Base-by-base conservation (phyloP, 23 red algal species). In the Porphyridium purpureum region DNA sequence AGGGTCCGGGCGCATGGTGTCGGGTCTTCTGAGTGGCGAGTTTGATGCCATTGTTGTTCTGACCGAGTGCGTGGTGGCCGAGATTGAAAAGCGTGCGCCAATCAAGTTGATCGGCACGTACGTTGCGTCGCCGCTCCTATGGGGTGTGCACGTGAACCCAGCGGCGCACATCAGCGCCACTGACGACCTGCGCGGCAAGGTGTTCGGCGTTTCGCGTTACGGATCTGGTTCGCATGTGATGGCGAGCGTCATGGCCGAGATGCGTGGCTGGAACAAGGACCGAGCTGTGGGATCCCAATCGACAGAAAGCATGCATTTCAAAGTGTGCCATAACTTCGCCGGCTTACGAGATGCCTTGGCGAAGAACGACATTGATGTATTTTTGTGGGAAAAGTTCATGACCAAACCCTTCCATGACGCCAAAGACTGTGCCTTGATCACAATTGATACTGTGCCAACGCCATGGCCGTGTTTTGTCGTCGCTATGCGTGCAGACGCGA, bases 321-420 rank as follows among this genome's bases (percentile, higher is more conserved):
- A 70, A 32, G 61, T 87, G 2, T 77, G 50, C 50, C 57, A 52
- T 5, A 64, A 78, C 9, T 87, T 78, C 59, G 34, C 57, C 23
- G 69, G 71, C 5, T 35, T 86, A 3, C 54, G 80, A 20, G 7
- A 58, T 8, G 29, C 81, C 2, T 23, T 87, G 1, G 8, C 52
- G 27, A 55, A 64, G 36, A 68, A 68, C 2, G 52, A 2, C 1
- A 49, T 55, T 4, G 70, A 87, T 54, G 54, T 65, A 5, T 87
- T 77, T 70, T 35, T 78, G 70, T 87, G 81, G 70, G 70, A 78
- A 26, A 53, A 71, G 35, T 87, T 66, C 50, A 87, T 70, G 28
- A 87, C 81, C 4, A 49, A 63, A 35, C 81, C 81, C 44, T 87
- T 59, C 26, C 64, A 32, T 48, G 61, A 59, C 14, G 33, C 52